Evolutionary conservation across 306 rosid genomes (phyloP), one percentile per base, ranked within the genome.

Genomic region (Styphnolobium japonicum): DNA sequence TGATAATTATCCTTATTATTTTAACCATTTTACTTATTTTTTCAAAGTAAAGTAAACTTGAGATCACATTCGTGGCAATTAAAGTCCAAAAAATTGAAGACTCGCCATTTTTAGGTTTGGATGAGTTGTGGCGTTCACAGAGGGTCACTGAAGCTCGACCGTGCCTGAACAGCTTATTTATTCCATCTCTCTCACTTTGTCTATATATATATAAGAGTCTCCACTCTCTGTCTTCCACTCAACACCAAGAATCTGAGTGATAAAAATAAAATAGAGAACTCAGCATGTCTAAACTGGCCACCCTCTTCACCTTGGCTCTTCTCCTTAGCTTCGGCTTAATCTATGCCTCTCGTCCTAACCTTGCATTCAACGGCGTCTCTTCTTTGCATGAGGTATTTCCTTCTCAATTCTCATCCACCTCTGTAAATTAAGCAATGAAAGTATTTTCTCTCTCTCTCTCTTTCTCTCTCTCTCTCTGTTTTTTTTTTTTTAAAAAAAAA

Each of bases 231-330:
- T 73, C 73, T 57, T 51, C 67, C 42, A 8, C 71, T 18, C 75
- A 33, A 37, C 71, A 61, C 75, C 78, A 46, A 77, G 19, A 65
- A 49, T 57, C 31, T 31, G 1, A 80, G 19, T 19, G 68, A 48
- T 63, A 64, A 40, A 18, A 58, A 49, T 7, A 52, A 0, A 15
- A 4, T 5, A 48, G 10, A 42, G 10, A 48, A 71, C 8, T 39
- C 60, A 69, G 22, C 4, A 90, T 92, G 97, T 79, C 84, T 11
- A 88, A 86, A 78, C 51, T 80, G 0, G 21, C 53, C 80, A 76
- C 87, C 67, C 31, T 88, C 81, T 82, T 92, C 86, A 81, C 90
- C 60, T 33, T 92, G 6, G 67, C 55, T 65, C 86, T 92, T 67
- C 82, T 92, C 25, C 77, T 88, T 0, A 82, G 87, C 92, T 83